Evolutionary conservation across 768 basidiomycete species (phyloP), one percentile per base, ranked within the genome.

Genomic region (Leccinum arenicola): DNA sequence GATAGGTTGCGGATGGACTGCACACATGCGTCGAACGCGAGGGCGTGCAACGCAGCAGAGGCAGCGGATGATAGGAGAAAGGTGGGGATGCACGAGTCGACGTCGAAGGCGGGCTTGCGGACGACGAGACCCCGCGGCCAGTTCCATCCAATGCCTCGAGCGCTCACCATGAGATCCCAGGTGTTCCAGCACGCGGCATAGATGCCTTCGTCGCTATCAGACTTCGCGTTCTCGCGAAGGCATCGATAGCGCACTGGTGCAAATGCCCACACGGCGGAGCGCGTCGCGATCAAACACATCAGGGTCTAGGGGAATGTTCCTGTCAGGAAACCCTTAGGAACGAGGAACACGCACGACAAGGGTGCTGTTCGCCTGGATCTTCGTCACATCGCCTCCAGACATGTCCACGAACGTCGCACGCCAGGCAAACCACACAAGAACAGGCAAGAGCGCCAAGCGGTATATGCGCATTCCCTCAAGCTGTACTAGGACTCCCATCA

Each of bases 401-500:
- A 64, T 6, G 19, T 73, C 70, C 6, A 72, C 54, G 1, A 55
- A 51, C 1, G 55, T 70, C 5, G 78, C 78, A 14, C 78, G 76
- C 65, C 79, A 84, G 14, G 78, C 68, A 0, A 72, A 61, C 73
- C 76, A 80, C 6, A 82, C 56, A 4, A 78, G 73, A 49, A 81
- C 57, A 4, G 84, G 82, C 4, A 86, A 70, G 8, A 85, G 55
- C 4, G 80, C 79, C 54, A 84, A 58, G 19, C 85, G 81, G 57
- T 80, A 68, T 3, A 68, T 59, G 3, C 54, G 57, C n/a, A 58
- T 78, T 68, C 14, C 82, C 79, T 55, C 74, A 66, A 79, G 69
- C 33, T 82, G 73, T 19, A 85, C 82, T 35, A 87, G 76, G n/a
- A 83, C 70, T 8, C 82, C 84, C 51, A 81, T 80, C 38, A 69